Percentiles rank a stretch among this genome's conserved stretches.
These are phyloP conservation scores for Elsinoe batatas DNA, from an alignment of 2,329 filamentous ascomycete genomes.

Conservation along the genomic window DNA sequence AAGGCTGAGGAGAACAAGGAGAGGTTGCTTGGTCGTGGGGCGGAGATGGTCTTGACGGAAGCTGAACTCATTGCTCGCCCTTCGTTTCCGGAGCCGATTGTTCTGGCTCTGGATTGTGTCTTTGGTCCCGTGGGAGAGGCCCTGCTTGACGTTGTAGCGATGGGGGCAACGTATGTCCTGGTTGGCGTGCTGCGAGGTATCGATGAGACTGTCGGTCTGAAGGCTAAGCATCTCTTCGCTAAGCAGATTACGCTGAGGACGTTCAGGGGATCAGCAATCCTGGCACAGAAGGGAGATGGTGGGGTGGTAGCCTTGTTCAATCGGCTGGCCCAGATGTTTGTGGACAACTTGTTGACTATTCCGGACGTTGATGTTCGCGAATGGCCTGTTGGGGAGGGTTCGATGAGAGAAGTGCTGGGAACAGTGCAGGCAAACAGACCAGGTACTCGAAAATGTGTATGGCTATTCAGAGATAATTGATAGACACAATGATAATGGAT, in stretches of 20 bases:
- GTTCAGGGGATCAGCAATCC: background rate
- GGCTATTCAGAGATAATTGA: background rate
- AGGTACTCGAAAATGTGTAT: background rate
- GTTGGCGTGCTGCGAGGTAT: background rate
- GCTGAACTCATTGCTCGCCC: background rate
- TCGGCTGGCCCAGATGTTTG: background rate
- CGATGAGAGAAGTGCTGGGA: background rate
- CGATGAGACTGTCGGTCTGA: background rate
- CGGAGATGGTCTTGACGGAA: background rate
- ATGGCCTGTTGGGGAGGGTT: background rate
- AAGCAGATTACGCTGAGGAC: background rate
- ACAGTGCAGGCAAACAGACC: background rate
- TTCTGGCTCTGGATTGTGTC: background rate
- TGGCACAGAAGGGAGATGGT: background rate
- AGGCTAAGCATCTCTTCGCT: background rate
- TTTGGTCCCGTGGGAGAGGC: background rate
- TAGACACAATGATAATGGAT: no score
- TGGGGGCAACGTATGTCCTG: background rate
- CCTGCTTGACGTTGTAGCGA: background rate
- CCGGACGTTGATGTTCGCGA: background rate
- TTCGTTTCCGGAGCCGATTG: background rate
- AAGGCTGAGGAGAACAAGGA: background rate
- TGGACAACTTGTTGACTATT: background rate
- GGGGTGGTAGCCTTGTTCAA: background rate
- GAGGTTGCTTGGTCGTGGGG: background rate